Conservation (phyloP, 2,329 filamentous ascomycete genomes). For the Pseudopyrenochaeta lycopersici region DNA sequence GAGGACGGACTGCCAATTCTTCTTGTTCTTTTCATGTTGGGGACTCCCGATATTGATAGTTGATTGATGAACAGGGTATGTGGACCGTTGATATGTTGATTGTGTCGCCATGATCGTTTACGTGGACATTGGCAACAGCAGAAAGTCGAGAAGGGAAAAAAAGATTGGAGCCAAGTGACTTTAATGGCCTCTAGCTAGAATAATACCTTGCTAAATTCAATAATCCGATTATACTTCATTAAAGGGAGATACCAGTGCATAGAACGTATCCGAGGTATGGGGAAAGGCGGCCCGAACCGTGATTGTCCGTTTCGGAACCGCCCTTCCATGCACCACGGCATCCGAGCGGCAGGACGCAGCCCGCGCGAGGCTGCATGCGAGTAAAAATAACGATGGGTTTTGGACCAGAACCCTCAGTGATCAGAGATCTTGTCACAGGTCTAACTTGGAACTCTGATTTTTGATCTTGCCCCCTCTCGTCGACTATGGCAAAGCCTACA, state of each 20-base stretch:
- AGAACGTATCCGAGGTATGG: neutral
- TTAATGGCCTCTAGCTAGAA: too few relatives aligned
- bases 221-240: too few relatives aligned
- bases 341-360: too few relatives aligned
- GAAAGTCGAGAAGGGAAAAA: neutral
- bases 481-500: neutral
- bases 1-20: slow-evolving; percentile 44
- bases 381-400: neutral
- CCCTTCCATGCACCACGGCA: too few relatives aligned
- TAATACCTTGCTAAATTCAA: too few relatives aligned
- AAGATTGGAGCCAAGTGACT: too few relatives aligned
- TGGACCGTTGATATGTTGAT: neutral
- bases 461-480: neutral
- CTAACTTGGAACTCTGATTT: neutral
- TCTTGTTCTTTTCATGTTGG: slow-evolving; percentile 1
- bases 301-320: neutral
- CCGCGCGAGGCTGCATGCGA: too few relatives aligned
- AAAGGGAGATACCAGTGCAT: neutral
- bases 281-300: slow-evolving; percentile 2
- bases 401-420: neutral
- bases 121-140: neutral
- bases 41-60: slow-evolving; percentile 1
- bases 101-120: neutral
- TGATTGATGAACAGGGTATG: slow-evolving; percentile 1
- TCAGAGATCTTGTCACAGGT: neutral